These are phyloP conservation scores for Candida maris DNA, from an alignment of 805 yeast genomes.

Conservation along the genomic window DNA sequence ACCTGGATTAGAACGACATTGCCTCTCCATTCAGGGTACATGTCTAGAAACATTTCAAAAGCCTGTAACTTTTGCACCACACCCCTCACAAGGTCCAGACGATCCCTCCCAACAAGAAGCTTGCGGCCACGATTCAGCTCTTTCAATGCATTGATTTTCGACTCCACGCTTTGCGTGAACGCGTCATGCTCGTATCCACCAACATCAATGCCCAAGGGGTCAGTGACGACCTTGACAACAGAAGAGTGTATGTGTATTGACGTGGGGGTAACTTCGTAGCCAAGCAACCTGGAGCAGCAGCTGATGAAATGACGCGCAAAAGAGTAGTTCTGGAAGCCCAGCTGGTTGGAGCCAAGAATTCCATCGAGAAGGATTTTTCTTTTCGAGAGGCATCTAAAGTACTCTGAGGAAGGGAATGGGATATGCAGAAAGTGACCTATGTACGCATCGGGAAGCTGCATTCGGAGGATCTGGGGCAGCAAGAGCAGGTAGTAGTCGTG, in stretches of 20 bases:
- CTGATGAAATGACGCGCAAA: conserved; percentile 90
- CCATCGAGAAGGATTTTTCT: conserved; percentile 84
- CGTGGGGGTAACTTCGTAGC: conserved; percentile 64
- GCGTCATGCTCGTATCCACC: conserved; percentile 62
- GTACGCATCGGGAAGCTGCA: conserved; percentile 67
- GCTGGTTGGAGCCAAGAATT: conserved; percentile 81
- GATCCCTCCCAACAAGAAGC: conserved; percentile 89
- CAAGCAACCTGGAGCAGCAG: conserved; percentile 83
- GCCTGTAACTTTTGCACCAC: conserved; percentile 92
- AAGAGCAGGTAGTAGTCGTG: conserved; percentile 85
- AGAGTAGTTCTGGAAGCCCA: conserved; percentile 82
- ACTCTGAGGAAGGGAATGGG: conserved; percentile 95
- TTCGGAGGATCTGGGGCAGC: conserved; percentile 77
- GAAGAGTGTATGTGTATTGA: conserved; percentile 72
- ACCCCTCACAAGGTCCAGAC: conserved; percentile 89
- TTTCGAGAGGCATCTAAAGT: conserved; percentile 83
- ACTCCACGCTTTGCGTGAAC: conserved; percentile 47
- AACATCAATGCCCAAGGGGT: conserved; percentile 90
- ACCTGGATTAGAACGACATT: conserved; percentile 89
- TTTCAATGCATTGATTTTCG: conserved; percentile 61
- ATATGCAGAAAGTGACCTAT: conserved; percentile 81
- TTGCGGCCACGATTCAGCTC: conserved; percentile 61
- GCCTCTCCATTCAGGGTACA: conserved; percentile 86
- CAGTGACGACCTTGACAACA: conserved; percentile 64
- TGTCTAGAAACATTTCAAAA: conserved; percentile 78